A percentile compares a stretch with the other conserved stretches of the same genome.
These are phyloP conservation scores for Penicillium crustosum DNA, from an alignment of 2,329 filamentous ascomycete species.

Conservation along the genomic window DNA sequence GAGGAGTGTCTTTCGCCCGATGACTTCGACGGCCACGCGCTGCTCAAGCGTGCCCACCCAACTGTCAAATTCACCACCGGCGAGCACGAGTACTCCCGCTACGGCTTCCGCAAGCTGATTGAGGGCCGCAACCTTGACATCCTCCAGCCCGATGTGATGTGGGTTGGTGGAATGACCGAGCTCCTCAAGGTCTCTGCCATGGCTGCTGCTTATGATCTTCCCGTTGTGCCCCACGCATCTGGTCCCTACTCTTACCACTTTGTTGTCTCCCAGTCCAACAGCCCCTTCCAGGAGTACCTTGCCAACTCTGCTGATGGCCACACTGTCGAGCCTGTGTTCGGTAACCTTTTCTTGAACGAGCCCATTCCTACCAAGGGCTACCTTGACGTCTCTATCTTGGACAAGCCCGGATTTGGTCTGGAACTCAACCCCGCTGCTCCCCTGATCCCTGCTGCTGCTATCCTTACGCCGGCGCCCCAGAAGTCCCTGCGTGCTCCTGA, in stretches of 20 bases:
- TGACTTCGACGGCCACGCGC: slow-evolving; percentile 85
- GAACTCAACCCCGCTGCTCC: slow-evolving; percentile 80
- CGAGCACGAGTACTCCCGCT: slow-evolving; percentile 92
- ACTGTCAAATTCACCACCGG: slow-evolving; percentile 92
- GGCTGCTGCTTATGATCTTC: slow-evolving; percentile 90
- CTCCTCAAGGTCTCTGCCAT: slow-evolving; percentile 84
- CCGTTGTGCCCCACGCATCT: slow-evolving; percentile 90
- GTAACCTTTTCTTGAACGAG: slow-evolving; percentile 85
- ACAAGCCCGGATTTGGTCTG: slow-evolving; percentile 88
- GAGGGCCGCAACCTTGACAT: slow-evolving; percentile 91
- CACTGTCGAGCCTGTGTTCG: slow-evolving; percentile 87
- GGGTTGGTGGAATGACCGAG: slow-evolving; percentile 90
- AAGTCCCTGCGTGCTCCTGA: slow-evolving; percentile 45
- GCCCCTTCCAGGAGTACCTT: slow-evolving; percentile 93
- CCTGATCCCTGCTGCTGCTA: slow-evolving; percentile 71
- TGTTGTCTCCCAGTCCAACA: slow-evolving; percentile 88
- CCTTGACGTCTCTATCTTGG: slow-evolving; percentile 73
- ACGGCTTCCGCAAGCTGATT: slow-evolving; percentile 91
- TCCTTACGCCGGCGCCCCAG: slow-evolving; percentile 66
- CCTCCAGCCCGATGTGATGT: slow-evolving; percentile 95
- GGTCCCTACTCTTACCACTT: slow-evolving; percentile 96
- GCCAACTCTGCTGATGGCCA: slow-evolving; percentile 90
- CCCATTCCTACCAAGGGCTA: slow-evolving; percentile 82
- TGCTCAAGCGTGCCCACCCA: slow-evolving; percentile 87
- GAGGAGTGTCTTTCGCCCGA: slow-evolving; percentile 91